These are phyloP conservation scores for Ploettnerulaceae sp. DNA, from an alignment of 2,329 filamentous ascomycete species.

Conservation along the genomic window DNA sequence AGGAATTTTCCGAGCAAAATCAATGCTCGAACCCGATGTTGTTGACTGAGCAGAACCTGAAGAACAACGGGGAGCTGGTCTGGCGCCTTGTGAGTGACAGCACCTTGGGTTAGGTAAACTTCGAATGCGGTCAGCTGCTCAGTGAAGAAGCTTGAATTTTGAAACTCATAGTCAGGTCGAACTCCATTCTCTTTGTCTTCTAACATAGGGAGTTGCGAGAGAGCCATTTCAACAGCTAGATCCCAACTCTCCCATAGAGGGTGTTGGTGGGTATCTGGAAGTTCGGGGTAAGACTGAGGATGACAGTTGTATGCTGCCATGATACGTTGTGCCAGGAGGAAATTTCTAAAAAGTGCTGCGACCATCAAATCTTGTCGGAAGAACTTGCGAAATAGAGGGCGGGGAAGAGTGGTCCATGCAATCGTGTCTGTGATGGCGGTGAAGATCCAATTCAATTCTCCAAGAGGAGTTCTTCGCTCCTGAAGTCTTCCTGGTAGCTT, in stretches of 20 bases:
- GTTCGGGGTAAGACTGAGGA: slow-evolving; percentile 81
- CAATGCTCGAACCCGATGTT: slow-evolving; percentile 83
- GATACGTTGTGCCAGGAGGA: slow-evolving; percentile 86
- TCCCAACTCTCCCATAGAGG: slow-evolving; percentile 98
- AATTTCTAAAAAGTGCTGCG: slow-evolving; percentile 94
- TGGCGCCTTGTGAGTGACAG: slow-evolving; percentile 78
- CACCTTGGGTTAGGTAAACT: slow-evolving; percentile 82
- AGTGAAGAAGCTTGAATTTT: slow-evolving; percentile 92
- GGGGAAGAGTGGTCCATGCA: slow-evolving; percentile 91
- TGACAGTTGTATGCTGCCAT: slow-evolving; percentile 97
- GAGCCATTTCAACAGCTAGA: slow-evolving; percentile 88
- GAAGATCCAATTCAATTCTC: slow-evolving; percentile 98
- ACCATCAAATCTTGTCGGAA: slow-evolving; percentile 98
- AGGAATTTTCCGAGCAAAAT: slow-evolving; percentile 91
- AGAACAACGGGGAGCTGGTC: slow-evolving; percentile 95
- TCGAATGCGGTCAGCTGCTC: slow-evolving; percentile 97
- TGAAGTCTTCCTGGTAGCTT: slow-evolving; percentile 88
- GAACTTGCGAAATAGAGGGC: slow-evolving; percentile 89
- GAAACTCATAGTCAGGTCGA: slow-evolving; percentile 72
- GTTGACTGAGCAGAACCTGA: slow-evolving; percentile 92
- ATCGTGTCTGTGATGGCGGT: slow-evolving; percentile 98
- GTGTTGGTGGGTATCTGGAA: slow-evolving; percentile 94
- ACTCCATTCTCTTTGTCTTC: slow-evolving; percentile 69
- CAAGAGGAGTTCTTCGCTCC: slow-evolving; percentile 86
- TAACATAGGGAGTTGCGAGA: slow-evolving; percentile 81